Conservation (phyloP, 75 land plant species). For the Picea sitchensis region DNA sequence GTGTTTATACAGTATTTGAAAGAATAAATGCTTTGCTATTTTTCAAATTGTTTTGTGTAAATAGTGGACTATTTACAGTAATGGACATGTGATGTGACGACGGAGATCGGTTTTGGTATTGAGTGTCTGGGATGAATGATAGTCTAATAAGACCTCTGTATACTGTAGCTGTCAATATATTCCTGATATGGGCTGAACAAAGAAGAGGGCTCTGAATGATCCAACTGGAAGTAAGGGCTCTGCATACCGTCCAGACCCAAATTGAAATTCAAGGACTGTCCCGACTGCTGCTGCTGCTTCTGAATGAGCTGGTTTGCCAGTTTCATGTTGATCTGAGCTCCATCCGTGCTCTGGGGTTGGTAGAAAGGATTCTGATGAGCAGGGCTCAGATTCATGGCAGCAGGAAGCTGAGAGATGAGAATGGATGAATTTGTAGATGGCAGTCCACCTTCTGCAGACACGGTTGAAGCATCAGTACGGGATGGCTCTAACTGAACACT, state of each 20-base stretch:
- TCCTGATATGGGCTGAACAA: slow-evolving; percentile 5
- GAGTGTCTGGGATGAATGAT: neutral
- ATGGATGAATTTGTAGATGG: neutral
- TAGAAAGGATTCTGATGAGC: neutral
- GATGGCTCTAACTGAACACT: neutral
- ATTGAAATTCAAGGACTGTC: neutral
- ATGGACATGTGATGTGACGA: too few species aligned
- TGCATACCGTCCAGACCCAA: neutral
- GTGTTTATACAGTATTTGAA: too few species aligned
- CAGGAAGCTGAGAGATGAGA: neutral
- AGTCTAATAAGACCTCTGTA: neutral
- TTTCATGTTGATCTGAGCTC: neutral
- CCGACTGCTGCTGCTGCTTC: too few species aligned
- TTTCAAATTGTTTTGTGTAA: too few species aligned
- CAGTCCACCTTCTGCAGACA: neutral
- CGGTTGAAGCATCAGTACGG: neutral
- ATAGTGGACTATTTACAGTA: too few species aligned
- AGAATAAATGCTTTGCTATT: too few species aligned
- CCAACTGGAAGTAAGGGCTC: neutral
- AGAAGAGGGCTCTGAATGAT: neutral
- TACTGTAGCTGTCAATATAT: neutral
- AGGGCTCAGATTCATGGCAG: neutral
- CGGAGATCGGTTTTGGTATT: neutral
- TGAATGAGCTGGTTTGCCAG: too few species aligned
- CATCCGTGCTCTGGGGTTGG: too few species aligned